These are phyloP conservation scores for Trichoderma sp. DNA, from an alignment of 2,329 filamentous ascomycete species.

Conservation along the genomic window DNA sequence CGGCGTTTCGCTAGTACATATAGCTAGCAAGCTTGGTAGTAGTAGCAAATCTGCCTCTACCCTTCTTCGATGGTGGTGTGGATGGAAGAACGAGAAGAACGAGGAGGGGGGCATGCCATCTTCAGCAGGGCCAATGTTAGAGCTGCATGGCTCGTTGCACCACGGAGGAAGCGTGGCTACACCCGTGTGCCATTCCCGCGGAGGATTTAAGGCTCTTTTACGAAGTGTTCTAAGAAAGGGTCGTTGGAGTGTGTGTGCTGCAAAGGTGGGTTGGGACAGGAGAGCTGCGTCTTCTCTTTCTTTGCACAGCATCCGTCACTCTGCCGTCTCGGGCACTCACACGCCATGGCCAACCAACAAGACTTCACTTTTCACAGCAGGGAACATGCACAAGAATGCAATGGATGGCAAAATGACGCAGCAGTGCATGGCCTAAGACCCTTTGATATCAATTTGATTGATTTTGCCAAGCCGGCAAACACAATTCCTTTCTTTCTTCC, in stretches of 20 bases:
- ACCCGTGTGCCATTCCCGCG: conserved; percentile 19
- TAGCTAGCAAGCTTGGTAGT: background rate
- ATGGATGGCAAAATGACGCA: background rate
- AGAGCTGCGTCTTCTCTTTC: background rate
- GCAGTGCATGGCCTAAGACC: background rate
- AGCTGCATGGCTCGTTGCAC: background rate
- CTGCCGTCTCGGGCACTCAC: background rate
- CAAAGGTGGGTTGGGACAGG: background rate
- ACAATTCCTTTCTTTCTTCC: background rate
- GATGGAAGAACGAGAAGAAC: background rate
- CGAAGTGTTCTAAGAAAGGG: background rate
- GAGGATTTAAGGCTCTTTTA: background rate
- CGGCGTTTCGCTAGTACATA: background rate
- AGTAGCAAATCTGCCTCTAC: background rate
- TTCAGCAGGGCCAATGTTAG: background rate
- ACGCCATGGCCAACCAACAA: background rate
- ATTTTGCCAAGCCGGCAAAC: background rate
- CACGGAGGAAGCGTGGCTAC: background rate
- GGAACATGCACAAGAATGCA: background rate
- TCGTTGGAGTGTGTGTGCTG: background rate
- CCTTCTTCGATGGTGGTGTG: background rate
- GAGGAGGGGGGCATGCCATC: background rate
- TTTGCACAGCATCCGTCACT: background rate
- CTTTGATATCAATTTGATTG: background rate
- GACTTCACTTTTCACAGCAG: background rate